These are phyloP conservation scores for Ustanciosporium gigantosporum DNA, from an alignment of 1,284 basidiomycete genomes.

Conservation along the genomic window DNA sequence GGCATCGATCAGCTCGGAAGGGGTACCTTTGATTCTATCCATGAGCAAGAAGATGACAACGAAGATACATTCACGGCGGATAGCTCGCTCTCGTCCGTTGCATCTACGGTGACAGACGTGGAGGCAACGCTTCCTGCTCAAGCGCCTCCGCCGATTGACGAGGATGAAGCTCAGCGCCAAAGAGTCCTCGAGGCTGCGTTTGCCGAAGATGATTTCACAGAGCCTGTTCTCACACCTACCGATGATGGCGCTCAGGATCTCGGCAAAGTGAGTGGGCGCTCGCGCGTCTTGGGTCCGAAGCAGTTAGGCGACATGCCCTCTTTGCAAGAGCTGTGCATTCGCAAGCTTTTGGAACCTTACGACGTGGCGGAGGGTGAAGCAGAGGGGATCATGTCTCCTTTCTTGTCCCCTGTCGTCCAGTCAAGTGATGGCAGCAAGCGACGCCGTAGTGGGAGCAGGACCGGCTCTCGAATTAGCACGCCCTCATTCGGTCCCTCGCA, in stretches of 20 bases:
- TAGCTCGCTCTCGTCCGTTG: background rate
- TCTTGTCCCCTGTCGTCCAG: slow-evolving; percentile 28
- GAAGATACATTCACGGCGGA: background rate
- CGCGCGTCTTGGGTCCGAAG: slow-evolving; percentile 32
- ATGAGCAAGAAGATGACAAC: slow-evolving; percentile 3
- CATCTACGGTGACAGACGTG: background rate
- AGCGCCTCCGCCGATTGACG: slow-evolving; percentile 1
- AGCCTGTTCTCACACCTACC: slow-evolving; percentile 12
- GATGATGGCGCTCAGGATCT: background rate
- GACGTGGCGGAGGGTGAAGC: slow-evolving; percentile 17
- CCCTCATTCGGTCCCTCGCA: slow-evolving; percentile 18
- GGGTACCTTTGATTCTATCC: slow-evolving; percentile 13
- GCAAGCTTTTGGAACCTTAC: slow-evolving; percentile 39
- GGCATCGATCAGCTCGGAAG: slow-evolving; percentile 26
- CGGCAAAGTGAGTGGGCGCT: slow-evolving; percentile 20
- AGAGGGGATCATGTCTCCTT: slow-evolving; percentile 20
- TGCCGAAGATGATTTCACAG: slow-evolving; percentile 18
- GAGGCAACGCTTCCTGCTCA: background rate
- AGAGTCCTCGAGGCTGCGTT: slow-evolving; percentile 39
- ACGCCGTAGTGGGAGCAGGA: slow-evolving; percentile 14
- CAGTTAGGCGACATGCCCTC: slow-evolving; percentile 19
- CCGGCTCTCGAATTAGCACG: slow-evolving; percentile 13
- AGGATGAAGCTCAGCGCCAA: slow-evolving; percentile 21
- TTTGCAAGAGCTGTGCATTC: slow-evolving; percentile 49
- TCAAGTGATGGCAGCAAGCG: slow-evolving; percentile 14